A percentile compares a stretch with the other conserved stretches of the same genome.
phyloP scores from a whole-genome alignment of 1,139 yeast species.

The Geotrichum australiense region DNA sequence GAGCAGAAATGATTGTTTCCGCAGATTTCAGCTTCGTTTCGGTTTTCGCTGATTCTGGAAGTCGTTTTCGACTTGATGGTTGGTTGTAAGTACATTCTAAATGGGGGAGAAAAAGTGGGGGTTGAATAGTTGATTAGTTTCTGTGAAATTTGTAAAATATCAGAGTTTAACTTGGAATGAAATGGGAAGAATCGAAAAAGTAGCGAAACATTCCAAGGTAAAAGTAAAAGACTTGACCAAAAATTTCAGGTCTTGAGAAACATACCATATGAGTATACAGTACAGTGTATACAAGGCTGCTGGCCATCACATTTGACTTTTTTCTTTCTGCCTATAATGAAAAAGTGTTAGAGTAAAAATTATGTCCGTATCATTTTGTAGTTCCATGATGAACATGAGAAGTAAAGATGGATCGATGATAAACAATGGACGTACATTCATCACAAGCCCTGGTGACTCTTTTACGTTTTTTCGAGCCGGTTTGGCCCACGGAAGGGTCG shows the following conservation, averaged over 20 bases:
- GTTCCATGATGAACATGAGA: too few relatives aligned
- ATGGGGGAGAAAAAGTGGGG: slow-evolving; percentile 10
- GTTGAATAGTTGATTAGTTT: neutral
- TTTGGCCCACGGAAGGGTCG: neutral
- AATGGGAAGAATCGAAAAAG: too few relatives aligned
- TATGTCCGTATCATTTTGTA: neutral
- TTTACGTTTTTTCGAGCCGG: slow-evolving; percentile 47
- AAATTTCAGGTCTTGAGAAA: too few relatives aligned
- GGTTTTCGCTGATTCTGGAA: slow-evolving; percentile 33
- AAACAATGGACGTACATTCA: slow-evolving; percentile 59
- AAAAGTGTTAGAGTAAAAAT: neutral
- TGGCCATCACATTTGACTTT: slow-evolving; percentile 86
- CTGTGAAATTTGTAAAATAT: too few relatives aligned
- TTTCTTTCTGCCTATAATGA: slow-evolving; percentile 42
- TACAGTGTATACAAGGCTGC: slow-evolving; percentile 80
- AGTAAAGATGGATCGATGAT: too few relatives aligned
- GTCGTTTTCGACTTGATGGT: slow-evolving; percentile 56
- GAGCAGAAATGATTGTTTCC: slow-evolving; percentile 36
- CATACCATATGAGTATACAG: slow-evolving; percentile 76
- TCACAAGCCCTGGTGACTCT: slow-evolving; percentile 83
- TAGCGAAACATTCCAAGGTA: neutral
- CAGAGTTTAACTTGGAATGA: too few relatives aligned
- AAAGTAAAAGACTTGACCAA: too few relatives aligned
- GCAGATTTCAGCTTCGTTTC: slow-evolving; percentile 35
- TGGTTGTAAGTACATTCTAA: slow-evolving; percentile 60